Evolutionary conservation across 768 basidiomycete species (phyloP).

Genomic region (Kockovaella imperatae): DNA sequence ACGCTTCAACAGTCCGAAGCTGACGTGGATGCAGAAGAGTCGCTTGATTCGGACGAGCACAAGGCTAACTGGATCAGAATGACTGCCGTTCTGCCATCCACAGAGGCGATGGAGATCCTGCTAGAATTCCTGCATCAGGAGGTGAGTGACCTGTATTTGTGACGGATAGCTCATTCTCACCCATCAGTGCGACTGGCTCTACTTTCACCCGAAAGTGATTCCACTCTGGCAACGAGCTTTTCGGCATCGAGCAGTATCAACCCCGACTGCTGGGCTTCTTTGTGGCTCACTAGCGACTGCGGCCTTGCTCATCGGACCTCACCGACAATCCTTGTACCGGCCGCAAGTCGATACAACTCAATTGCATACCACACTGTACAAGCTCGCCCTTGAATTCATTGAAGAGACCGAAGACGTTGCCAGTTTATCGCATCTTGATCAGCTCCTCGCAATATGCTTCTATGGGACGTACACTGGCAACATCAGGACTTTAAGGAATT

Average conservation of each 20-base stretch:
- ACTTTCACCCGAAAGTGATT: conserved; percentile 3
- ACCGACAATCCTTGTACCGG: not conserved
- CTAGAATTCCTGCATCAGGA: conserved; percentile 18
- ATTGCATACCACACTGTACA: not conserved
- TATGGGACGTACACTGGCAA: too few species aligned
- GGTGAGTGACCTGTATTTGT: conserved; percentile 2
- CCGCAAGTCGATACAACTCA: not conserved
- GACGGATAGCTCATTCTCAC: too few species aligned
- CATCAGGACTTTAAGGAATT: too few species aligned
- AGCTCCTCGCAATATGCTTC: too few species aligned
- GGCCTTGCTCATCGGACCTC: conserved; percentile 6
- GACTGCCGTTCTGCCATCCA: conserved; percentile 5
- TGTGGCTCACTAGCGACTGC: conserved; percentile 11
- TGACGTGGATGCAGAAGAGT: not conserved
- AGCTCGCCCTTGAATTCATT: too few species aligned
- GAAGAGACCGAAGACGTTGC: too few species aligned
- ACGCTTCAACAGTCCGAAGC: not conserved
- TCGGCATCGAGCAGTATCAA: not conserved
- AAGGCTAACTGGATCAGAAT: conserved; percentile 12
- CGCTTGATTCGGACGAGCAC: not conserved
- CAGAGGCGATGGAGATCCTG: conserved; percentile 9
- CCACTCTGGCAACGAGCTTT: conserved; percentile 2
- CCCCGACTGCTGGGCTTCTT: conserved; percentile 8
- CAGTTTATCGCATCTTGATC: too few species aligned
- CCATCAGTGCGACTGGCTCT: conserved; percentile 21